These are phyloP conservation scores for Beauveria scarabaeidicola DNA, from an alignment of 2,329 filamentous ascomycete species.

Conservation along the genomic window DNA sequence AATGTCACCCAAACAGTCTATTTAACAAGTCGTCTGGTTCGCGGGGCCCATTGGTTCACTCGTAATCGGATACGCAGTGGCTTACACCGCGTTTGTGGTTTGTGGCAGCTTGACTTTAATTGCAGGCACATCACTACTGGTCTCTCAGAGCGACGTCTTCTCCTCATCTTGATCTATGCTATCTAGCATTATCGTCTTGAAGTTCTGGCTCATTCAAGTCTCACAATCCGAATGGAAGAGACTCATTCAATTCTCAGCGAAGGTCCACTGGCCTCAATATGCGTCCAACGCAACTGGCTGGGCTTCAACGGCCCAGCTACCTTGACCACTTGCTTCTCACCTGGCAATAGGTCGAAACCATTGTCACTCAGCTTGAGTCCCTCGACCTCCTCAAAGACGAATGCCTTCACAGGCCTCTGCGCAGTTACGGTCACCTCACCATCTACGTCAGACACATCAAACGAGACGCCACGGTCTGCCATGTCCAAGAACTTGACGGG, in stretches of 20 bases:
- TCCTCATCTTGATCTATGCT: background rate
- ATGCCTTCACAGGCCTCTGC: slow-evolving; percentile 45
- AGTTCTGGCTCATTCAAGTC: too few relatives aligned
- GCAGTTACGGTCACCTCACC: slow-evolving; percentile 24
- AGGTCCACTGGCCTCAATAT: slow-evolving; percentile 13
- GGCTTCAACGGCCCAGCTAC: slow-evolving; percentile 6
- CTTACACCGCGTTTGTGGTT: background rate
- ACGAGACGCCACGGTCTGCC: slow-evolving; percentile 27
- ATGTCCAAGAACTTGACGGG: slow-evolving; percentile 53
- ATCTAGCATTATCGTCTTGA: too few relatives aligned
- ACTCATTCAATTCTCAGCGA: slow-evolving; percentile 5
- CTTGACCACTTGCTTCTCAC: slow-evolving; percentile 22
- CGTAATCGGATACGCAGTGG: background rate
- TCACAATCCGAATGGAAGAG: too few relatives aligned
- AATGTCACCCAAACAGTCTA: slow-evolving; percentile 64
- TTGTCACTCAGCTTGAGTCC: slow-evolving; percentile 45
- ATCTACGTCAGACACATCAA: slow-evolving; percentile 25
- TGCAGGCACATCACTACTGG: background rate
- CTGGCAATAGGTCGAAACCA: slow-evolving; percentile 49
- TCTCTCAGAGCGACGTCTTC: background rate
- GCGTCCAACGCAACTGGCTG: slow-evolving; percentile 14
- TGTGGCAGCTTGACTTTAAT: background rate
- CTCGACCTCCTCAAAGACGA: slow-evolving; percentile 42
- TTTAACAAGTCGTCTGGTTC: slow-evolving; percentile 57
- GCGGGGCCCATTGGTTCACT: background rate